These are phyloP conservation scores for Lipomyces yarrowii DNA, from an alignment of 1,139 yeast genomes.

Conservation along the genomic window DNA sequence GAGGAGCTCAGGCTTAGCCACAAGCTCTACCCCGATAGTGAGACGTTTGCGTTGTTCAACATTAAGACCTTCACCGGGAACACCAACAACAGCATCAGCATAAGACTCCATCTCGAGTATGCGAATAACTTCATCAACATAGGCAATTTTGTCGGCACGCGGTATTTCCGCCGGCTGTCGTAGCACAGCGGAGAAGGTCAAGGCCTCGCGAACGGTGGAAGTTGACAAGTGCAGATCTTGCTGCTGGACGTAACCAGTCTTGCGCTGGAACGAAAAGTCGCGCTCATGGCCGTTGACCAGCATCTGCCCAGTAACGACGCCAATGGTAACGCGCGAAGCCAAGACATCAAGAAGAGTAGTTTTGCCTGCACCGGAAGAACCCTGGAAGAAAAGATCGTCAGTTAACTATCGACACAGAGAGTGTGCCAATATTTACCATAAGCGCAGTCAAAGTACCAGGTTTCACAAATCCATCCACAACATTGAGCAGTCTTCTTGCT, in stretches of 20 bases:
- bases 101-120: slow-evolving; percentile 72
- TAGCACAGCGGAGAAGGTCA: slow-evolving; percentile 68
- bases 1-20: slow-evolving; percentile 81
- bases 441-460: slow-evolving; percentile 80
- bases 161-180: slow-evolving; percentile 66
- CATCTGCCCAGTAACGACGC: slow-evolving; percentile 75
- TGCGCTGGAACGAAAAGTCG: slow-evolving; percentile 74
- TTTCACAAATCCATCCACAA: slow-evolving; percentile 68
- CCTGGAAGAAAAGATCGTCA: slow-evolving; percentile 85
- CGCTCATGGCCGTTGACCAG: slow-evolving; percentile 71
- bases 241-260: slow-evolving; percentile 83
- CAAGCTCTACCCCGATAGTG: slow-evolving; percentile 84
- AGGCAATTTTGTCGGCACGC: slow-evolving; percentile 61
- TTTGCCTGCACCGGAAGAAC: slow-evolving; percentile 88
- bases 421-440: slow-evolving; percentile 47
- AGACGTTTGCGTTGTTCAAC: slow-evolving; percentile 86
- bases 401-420: slow-evolving; percentile 50
- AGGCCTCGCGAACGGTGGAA: slow-evolving; percentile 80
- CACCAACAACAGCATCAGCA: slow-evolving; percentile 84
- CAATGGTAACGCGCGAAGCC: slow-evolving; percentile 73
- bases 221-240: slow-evolving; percentile 75
- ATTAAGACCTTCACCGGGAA: slow-evolving; percentile 62
- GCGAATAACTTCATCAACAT: slow-evolving; percentile 70
- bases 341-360: slow-evolving; percentile 75
- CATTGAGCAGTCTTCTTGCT: slow-evolving; percentile 50